These are phyloP conservation scores for Penicillium arizonense DNA, from an alignment of 495 filamentous ascomycete species.

Conservation along the genomic window DNA sequence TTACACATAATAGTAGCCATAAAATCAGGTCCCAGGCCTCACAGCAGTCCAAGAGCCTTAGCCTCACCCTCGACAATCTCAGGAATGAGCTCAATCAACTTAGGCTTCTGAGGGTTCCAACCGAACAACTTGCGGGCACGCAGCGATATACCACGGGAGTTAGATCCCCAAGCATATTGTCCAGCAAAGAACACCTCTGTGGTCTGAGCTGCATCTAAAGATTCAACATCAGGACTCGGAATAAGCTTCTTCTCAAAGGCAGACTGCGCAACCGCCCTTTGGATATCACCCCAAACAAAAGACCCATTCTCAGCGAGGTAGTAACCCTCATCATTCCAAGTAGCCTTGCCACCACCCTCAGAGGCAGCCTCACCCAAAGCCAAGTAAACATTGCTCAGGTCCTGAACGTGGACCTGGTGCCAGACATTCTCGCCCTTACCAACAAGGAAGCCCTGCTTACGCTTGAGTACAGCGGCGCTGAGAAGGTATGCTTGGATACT, in stretches of 20 bases:
- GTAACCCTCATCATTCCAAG: constrained; percentile 73
- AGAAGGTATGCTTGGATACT: constrained; percentile 65
- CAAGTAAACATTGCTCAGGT: constrained; percentile 65
- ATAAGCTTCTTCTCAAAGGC: constrained; percentile 65
- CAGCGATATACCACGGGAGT: constrained; percentile 58
- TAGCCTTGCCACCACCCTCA: constrained; percentile 55
- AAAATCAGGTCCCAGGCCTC: constrained; percentile 22
- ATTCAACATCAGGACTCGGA: constrained; percentile 50
- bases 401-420: constrained; percentile 73
- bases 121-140: constrained; percentile 64
- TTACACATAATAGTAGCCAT: background rate
- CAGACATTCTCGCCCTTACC: constrained; percentile 65
- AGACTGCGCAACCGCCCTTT: constrained; percentile 56
- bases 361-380: constrained; percentile 65
- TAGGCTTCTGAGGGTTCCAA: constrained; percentile 57
- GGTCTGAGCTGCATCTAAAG: constrained; percentile 31
- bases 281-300: constrained; percentile 69
- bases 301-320: constrained; percentile 71
- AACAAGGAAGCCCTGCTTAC: constrained; percentile 62
- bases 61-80: constrained; percentile 53
- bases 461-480: constrained; percentile 52
- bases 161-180: constrained; percentile 57
- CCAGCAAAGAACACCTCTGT: constrained; percentile 30
- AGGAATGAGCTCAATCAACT: constrained; percentile 56
- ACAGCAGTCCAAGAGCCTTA: constrained; percentile 57